Percentiles rank a stretch among this genome's conserved stretches.
These are phyloP conservation scores for Silene vulgaris DNA, from an alignment of 179 eudicot genomes.

Conservation along the genomic window DNA sequence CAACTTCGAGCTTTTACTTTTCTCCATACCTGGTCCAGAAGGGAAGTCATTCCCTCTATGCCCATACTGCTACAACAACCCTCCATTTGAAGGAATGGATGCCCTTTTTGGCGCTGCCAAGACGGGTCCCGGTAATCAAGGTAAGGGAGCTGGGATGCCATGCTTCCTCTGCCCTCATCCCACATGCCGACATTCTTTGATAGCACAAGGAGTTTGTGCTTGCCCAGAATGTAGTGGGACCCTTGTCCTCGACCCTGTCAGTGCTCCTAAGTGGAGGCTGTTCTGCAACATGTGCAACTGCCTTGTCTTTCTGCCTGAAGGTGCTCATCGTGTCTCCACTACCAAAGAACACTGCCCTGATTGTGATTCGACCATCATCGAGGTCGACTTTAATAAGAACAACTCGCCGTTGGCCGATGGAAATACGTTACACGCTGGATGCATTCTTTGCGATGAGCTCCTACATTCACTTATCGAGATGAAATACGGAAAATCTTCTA, in stretches of 20 bases:
- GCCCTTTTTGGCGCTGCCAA: slow-evolving; percentile 60
- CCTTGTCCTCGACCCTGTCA: slow-evolving; percentile 84
- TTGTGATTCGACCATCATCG: slow-evolving; percentile 72
- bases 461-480: slow-evolving; percentile 77
- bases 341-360: slow-evolving; percentile 67
- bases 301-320: slow-evolving; percentile 75
- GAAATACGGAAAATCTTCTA: slow-evolving; percentile 81
- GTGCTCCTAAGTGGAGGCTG: slow-evolving; percentile 95
- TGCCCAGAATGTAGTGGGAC: slow-evolving; percentile 94
- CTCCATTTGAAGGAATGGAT: slow-evolving; percentile 87
- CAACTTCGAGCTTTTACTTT: slow-evolving; percentile 80
- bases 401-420: slow-evolving; percentile 75
- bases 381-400: slow-evolving; percentile 88
- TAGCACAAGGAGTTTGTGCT: slow-evolving; percentile 90
- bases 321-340: slow-evolving; percentile 79
- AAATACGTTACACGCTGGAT: slow-evolving; percentile 65
- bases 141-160: slow-evolving; percentile 97
- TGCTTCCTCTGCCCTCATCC: slow-evolving; percentile 95
- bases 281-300: slow-evolving; percentile 87
- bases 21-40: slow-evolving; percentile 84
- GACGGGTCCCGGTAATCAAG: slow-evolving; percentile 47
- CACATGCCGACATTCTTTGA: slow-evolving; percentile 71
- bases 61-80: slow-evolving; percentile 92
- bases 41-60: slow-evolving; percentile 93
- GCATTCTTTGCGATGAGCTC: slow-evolving; percentile 85